Conservation (phyloP, 2,329 filamentous ascomycete species). For the Trichophyton rubrum region DNA sequence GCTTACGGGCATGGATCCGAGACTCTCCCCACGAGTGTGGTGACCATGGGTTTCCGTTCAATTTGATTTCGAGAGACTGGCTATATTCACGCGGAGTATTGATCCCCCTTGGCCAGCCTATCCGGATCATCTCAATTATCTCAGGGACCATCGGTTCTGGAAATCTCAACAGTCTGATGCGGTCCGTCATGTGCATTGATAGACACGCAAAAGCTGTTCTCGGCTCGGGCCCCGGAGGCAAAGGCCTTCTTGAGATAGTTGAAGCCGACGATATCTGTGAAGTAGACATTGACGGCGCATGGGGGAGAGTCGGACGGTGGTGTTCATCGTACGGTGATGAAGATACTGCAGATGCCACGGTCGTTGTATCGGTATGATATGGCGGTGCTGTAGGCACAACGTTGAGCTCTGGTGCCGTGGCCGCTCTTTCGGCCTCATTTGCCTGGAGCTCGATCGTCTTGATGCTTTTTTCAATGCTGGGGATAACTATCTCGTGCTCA, state of each 20-base stretch:
- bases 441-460: not conserved
- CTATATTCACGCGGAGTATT: constrained; percentile 19
- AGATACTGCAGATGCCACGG: not conserved
- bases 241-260: not conserved
- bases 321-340: not conserved
- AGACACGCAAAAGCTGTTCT: constrained; percentile 19
- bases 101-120: not conserved
- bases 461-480: not conserved
- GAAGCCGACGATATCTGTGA: not conserved
- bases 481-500: not conserved
- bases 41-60: constrained; percentile 27
- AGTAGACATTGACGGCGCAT: not conserved
- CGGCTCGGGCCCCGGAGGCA: not conserved
- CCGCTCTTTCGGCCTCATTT: not conserved
- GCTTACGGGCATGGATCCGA: constrained; percentile 20
- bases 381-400: not conserved
- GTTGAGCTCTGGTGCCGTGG: not conserved
- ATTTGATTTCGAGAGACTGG: constrained; percentile 27
- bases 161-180: constrained; percentile 29
- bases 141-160: constrained; percentile 16
- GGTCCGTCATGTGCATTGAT: constrained; percentile 21
- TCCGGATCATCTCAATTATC: constrained; percentile 5
- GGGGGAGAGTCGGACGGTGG: not conserved
- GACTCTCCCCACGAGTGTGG: constrained; percentile 15
- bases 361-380: not conserved